Evolutionary conservation across 1,284 basidiomycete genomes (phyloP).

Genomic region (Puccinia triticina): DNA sequence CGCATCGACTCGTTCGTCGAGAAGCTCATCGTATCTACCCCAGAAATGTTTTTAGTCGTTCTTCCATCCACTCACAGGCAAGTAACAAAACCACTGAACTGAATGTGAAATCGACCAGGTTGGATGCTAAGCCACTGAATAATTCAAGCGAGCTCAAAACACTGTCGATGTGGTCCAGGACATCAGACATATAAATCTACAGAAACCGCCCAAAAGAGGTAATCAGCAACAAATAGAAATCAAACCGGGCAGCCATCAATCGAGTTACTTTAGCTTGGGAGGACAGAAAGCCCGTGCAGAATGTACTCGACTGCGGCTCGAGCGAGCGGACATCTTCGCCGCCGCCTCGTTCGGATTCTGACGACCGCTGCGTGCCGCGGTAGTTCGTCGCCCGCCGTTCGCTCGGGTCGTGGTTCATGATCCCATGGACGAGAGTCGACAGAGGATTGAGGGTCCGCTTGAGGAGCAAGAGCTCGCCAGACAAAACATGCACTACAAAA

Average conservation of each 20-base stretch:
- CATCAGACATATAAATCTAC: slow-evolving; percentile 47
- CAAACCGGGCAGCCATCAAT: neutral
- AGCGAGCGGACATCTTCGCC: slow-evolving; percentile 3
- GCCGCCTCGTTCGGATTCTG: neutral
- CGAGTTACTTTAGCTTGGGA: slow-evolving; percentile 36
- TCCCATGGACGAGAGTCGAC: slow-evolving; percentile 50
- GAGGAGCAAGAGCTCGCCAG: slow-evolving; percentile 52
- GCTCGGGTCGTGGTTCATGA: slow-evolving; percentile 52
- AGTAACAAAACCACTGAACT: slow-evolving; percentile 6
- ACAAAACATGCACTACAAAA: slow-evolving; percentile 52
- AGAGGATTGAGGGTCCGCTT: slow-evolving; percentile 53
- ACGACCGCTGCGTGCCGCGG: neutral
- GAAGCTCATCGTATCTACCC: slow-evolving; percentile 47
- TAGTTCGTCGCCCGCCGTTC: neutral
- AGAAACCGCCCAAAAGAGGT: neutral
- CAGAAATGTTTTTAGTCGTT: neutral
- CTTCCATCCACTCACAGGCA: neutral
- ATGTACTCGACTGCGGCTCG: neutral
- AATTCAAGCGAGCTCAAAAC: slow-evolving; percentile 41
- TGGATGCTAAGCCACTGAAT: slow-evolving; percentile 41
- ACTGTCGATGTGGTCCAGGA: slow-evolving; percentile 44
- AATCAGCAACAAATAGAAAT: neutral
- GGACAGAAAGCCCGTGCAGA: slow-evolving; percentile 23
- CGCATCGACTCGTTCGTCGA: slow-evolving; percentile 46
- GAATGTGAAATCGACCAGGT: slow-evolving; percentile 48